Percentiles rank a stretch among this genome's conserved stretches.
These are phyloP conservation scores for Trichoderma polysporum DNA, from an alignment of 2,329 filamentous ascomycete species.

Conservation along the genomic window DNA sequence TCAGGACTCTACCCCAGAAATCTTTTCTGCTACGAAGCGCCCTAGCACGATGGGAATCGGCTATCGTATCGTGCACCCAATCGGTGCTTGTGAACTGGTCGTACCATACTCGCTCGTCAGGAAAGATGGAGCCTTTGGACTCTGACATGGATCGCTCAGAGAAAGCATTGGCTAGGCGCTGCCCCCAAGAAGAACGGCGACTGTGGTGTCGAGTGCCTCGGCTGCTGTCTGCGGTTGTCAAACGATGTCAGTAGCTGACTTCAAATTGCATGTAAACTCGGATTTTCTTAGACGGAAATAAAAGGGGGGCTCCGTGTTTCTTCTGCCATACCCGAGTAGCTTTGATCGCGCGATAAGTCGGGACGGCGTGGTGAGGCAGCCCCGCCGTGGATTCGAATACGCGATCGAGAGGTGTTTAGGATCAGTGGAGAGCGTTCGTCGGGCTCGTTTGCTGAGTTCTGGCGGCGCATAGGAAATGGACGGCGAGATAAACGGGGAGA, in stretches of 20 bases:
- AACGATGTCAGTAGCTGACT: not conserved
- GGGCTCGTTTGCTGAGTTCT: slow-evolving; percentile 33
- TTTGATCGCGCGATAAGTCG: slow-evolving; percentile 42
- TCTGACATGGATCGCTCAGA: slow-evolving; percentile 59
- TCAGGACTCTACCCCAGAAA: slow-evolving; percentile 73
- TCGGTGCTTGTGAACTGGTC: slow-evolving; percentile 97
- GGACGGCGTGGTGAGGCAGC: slow-evolving; percentile 31
- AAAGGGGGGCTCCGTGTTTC: not conserved
- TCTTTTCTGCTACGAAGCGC: slow-evolving; percentile 78
- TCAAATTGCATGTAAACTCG: not conserved
- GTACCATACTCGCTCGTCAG: slow-evolving; percentile 94
- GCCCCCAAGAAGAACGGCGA: slow-evolving; percentile 58
- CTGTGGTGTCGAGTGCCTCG: slow-evolving; percentile 51
- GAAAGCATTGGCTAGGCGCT: slow-evolving; percentile 62
- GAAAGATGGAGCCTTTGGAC: slow-evolving; percentile 64
- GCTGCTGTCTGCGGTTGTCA: slow-evolving; percentile 36
- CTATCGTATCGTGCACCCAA: slow-evolving; percentile 97
- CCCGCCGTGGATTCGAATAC: slow-evolving; percentile 42
- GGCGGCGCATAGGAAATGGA: slow-evolving; percentile 28
- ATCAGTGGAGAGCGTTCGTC: slow-evolving; percentile 49
- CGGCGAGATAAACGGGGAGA: slow-evolving; percentile 37
- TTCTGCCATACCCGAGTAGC: slow-evolving; percentile 40
- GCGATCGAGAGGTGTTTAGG: slow-evolving; percentile 40
- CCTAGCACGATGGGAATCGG: slow-evolving; percentile 87
- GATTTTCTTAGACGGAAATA: not conserved